Evolutionary conservation across 768 basidiomycete genomes (phyloP).

Genomic region (Boletus rubroflammeus): DNA sequence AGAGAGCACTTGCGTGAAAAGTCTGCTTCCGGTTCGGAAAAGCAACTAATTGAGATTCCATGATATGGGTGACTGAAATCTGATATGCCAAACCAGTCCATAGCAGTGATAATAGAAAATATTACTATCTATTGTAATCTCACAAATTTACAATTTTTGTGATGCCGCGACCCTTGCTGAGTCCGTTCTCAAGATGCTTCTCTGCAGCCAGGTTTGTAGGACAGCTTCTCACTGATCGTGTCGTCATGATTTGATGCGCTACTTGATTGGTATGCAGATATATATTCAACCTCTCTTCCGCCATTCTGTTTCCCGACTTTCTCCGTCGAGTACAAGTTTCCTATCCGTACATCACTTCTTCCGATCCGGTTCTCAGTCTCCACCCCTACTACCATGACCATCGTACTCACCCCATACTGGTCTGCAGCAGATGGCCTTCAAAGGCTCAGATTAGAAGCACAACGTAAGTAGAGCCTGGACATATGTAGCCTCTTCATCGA

Average conservation of each 20-base stretch:
- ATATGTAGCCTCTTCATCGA: constrained; percentile 1
- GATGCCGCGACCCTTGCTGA: no score
- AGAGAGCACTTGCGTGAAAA: no score
- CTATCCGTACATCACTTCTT: neutral
- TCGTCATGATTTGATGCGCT: neutral
- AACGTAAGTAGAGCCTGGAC: constrained; percentile 37
- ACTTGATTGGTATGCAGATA: constrained; percentile 1
- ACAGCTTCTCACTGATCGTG: constrained; percentile 1
- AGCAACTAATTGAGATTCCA: no score
- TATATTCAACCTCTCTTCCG: neutral
- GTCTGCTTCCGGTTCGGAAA: no score
- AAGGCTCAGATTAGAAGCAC: constrained; percentile 58
- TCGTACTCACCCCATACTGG: constrained; percentile 70
- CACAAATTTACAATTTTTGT: no score
- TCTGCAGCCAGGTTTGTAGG: neutral
- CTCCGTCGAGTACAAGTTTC: constrained; percentile 5
- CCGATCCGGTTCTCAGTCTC: neutral
- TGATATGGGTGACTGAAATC: no score
- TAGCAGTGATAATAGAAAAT: no score
- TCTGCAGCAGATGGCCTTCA: constrained; percentile 56
- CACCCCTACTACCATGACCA: constrained; percentile 41
- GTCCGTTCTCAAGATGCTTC: no score
- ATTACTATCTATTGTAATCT: no score
- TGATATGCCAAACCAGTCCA: no score
- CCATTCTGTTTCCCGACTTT: constrained; percentile 4